Evolutionary conservation across 371 early-diverging fungal species (phyloP).

Genomic region (Saksenaea oblongispora): DNA sequence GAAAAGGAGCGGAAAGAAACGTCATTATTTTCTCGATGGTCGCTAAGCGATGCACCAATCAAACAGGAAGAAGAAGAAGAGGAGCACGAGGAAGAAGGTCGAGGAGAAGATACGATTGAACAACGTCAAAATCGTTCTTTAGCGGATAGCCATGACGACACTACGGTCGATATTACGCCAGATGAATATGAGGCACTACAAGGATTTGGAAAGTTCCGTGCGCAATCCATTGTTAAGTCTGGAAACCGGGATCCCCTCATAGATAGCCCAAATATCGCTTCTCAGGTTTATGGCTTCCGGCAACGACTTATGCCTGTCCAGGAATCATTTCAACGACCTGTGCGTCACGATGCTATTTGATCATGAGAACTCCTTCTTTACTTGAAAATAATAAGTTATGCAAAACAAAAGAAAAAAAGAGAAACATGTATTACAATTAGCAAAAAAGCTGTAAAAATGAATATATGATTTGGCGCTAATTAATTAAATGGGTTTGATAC

Average conservation of each 20-base stretch:
- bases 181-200: constrained; percentile 51
- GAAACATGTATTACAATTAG: too few relatives aligned
- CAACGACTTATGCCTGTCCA: constrained; percentile 28
- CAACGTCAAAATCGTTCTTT: not conserved
- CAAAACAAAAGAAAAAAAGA: not conserved
- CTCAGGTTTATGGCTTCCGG: constrained; percentile 37
- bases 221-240: constrained; percentile 5
- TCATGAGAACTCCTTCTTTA: too few relatives aligned
- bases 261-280: constrained; percentile 26
- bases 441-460: too few relatives aligned
- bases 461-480: too few relatives aligned
- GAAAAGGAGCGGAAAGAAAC: not conserved
- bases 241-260: not conserved
- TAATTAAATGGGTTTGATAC: too few relatives aligned
- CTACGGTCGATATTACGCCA: constrained; percentile 32
- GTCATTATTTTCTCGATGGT: not conserved
- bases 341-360: constrained; percentile 2
- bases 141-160: not conserved
- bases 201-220: constrained; percentile 39
- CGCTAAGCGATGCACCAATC: not conserved
- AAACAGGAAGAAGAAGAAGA: not conserved
- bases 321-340: constrained; percentile 29
- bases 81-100: not conserved
- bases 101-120: not conserved
- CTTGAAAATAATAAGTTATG: not conserved